Conservation (phyloP, 2,329 filamentous ascomycete species). For the Colletotrichum orbiculare region DNA sequence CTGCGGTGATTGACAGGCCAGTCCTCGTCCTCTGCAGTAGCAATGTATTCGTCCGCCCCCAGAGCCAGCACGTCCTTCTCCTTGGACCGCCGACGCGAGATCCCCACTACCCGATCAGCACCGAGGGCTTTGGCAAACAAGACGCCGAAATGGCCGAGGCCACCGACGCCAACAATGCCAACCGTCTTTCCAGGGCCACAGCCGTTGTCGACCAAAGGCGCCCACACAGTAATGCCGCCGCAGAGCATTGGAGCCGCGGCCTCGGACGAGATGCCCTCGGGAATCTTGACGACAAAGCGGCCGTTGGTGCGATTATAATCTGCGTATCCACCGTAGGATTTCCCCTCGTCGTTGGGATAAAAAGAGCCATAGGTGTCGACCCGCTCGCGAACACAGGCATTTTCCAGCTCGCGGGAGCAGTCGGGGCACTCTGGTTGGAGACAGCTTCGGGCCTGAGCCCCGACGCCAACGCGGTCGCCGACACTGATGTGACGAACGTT, state of each 20-base stretch:
- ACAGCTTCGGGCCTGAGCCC: slow-evolving; percentile 69
- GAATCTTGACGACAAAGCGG: slow-evolving; percentile 63
- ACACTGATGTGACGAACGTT: slow-evolving; percentile 61
- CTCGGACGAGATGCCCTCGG: slow-evolving; percentile 51
- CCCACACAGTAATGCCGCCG: slow-evolving; percentile 75
- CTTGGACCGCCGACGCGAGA: slow-evolving; percentile 66
- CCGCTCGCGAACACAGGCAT: slow-evolving; percentile 51
- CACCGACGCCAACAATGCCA: slow-evolving; percentile 75
- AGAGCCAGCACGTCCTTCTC: slow-evolving; percentile 65
- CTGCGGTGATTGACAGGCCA: slow-evolving; percentile 64
- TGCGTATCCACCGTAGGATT: slow-evolving; percentile 64
- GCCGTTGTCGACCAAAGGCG: slow-evolving; percentile 71
- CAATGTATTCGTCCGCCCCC: slow-evolving; percentile 64
- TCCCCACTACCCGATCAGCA: slow-evolving; percentile 69
- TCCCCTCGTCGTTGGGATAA: slow-evolving; percentile 59
- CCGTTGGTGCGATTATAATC: slow-evolving; percentile 47
- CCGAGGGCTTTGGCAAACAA: slow-evolving; percentile 76
- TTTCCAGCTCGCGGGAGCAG: slow-evolving; percentile 52
- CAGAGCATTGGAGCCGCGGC: slow-evolving; percentile 74
- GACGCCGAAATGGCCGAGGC: slow-evolving; percentile 76
- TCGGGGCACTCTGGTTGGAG: slow-evolving; percentile 54
- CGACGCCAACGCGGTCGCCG: slow-evolving; percentile 72
- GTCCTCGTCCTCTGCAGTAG: slow-evolving; percentile 60
- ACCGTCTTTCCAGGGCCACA: slow-evolving; percentile 76
- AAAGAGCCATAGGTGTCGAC: slow-evolving; percentile 64